These are phyloP conservation scores for Chlamydomonas applanata DNA, from an alignment of 139 green algal genomes.

Conservation along the genomic window DNA sequence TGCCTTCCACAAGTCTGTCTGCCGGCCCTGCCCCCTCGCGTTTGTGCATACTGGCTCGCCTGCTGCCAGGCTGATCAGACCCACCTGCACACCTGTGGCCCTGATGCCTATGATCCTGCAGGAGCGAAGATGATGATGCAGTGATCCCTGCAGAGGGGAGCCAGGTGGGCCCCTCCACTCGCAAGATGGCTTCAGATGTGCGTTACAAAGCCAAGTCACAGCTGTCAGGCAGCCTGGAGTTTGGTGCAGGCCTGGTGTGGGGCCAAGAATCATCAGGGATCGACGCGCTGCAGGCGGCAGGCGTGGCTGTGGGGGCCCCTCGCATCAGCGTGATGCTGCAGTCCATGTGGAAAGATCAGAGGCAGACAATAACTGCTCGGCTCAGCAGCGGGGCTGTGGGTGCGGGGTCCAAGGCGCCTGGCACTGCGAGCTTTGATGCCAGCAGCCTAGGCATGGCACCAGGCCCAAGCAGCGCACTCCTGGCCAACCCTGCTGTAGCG, in stretches of 20 bases:
- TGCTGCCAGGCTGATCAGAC: no score
- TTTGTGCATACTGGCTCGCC: no score
- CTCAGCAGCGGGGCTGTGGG: no score
- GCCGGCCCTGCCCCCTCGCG: no score
- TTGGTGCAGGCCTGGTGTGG: constrained; percentile 1
- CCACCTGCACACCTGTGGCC: background rate
- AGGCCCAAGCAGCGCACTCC: background rate
- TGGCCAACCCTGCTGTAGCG: background rate
- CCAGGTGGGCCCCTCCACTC: constrained; percentile 1
- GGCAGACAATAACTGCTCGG: background rate
- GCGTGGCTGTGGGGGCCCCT: background rate
- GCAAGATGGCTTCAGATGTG: background rate
- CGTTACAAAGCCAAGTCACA: constrained; percentile 5
- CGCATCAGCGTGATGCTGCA: background rate
- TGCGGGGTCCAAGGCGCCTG: no score
- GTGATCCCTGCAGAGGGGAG: background rate
- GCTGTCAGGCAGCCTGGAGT: constrained; percentile 3
- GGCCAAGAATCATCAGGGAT: background rate
- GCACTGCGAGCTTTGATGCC: no score
- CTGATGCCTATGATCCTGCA: background rate
- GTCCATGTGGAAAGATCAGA: constrained; percentile 1
- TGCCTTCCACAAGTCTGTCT: no score
- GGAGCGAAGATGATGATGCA: background rate
- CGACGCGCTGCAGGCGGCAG: background rate
- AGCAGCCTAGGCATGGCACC: no score